Evolutionary conservation across 495 filamentous ascomycete genomes (phyloP).

Genomic region (Neurospora tetrasperma): DNA sequence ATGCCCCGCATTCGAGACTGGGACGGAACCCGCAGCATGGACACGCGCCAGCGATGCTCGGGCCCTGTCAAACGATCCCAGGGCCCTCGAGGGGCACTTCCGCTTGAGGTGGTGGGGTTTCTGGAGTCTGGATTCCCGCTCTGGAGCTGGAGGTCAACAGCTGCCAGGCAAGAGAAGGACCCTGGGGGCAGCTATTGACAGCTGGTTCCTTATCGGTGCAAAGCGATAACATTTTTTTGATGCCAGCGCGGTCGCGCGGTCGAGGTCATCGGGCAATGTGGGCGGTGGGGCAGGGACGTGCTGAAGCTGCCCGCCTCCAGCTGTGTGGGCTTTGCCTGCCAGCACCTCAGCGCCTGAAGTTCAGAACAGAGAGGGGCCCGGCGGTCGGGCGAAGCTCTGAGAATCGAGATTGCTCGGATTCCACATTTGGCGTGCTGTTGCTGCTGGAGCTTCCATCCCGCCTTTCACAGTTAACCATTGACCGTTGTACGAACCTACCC

Average conservation of each 20-base stretch:
- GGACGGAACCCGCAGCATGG: background rate
- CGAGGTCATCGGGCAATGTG: background rate
- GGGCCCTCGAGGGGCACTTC: background rate
- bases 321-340: background rate
- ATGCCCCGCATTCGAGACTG: background rate
- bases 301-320: background rate
- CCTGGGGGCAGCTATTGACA: background rate
- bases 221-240: background rate
- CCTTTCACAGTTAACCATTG: slow-evolving; percentile 1
- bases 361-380: background rate
- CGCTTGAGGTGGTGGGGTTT: background rate
- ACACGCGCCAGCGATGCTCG: background rate
- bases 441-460: slow-evolving; percentile 1
- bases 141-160: background rate
- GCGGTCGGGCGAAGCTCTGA: background rate
- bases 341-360: background rate
- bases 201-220: background rate
- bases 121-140: background rate
- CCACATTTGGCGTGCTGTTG: slow-evolving; percentile 1
- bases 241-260: background rate
- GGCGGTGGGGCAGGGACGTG: background rate
- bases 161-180: background rate
- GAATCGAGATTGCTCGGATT: slow-evolving; percentile 1
- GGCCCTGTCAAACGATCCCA: background rate
- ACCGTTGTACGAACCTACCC: background rate